A percentile compares a stretch with the other conserved stretches of the same genome.
These are phyloP conservation scores for Isabelozyma heimii DNA, from an alignment of 805 yeast genomes.

Conservation along the genomic window DNA sequence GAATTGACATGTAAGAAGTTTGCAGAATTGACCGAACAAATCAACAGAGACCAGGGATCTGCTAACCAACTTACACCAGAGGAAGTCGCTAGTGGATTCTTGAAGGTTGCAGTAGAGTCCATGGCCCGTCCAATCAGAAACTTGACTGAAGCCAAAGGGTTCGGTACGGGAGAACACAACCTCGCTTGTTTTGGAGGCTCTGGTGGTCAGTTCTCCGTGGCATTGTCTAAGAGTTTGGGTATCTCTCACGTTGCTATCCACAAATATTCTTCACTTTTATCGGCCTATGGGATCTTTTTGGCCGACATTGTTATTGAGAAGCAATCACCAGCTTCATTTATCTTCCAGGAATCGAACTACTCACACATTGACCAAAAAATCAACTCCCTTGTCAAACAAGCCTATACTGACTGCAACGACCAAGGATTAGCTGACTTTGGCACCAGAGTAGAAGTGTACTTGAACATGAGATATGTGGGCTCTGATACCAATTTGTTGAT, in stretches of 20 bases:
- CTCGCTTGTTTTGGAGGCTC: conserved; percentile 37
- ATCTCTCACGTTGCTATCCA: conserved; percentile 29
- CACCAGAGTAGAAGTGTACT: conserved; percentile 57
- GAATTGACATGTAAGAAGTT: conserved; percentile 50
- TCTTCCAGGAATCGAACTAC: conserved; percentile 22
- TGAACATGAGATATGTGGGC: conserved; percentile 81
- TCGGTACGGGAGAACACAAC: conserved; percentile 26
- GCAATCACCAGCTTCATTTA: conserved; percentile 32
- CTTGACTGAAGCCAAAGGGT: conserved; percentile 35
- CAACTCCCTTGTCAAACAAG: conserved; percentile 39
- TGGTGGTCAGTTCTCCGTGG: conserved; percentile 32
- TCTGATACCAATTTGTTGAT: conserved; percentile 88
- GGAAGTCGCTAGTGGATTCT: conserved; percentile 32
- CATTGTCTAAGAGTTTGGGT: conserved; percentile 26
- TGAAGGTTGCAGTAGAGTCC: conserved; percentile 32
- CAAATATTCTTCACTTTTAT: conserved; percentile 30
- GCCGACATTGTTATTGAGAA: conserved; percentile 35
- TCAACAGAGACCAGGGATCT: conserved; percentile 34
- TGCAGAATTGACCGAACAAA: conserved; percentile 42
- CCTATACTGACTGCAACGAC: conserved; percentile 30
- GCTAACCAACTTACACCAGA: conserved; percentile 21
- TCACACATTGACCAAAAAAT: conserved; percentile 44
- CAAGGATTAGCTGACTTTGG: conserved; percentile 51
- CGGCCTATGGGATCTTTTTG: conserved; percentile 32
- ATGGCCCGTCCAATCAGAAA: conserved; percentile 35